Conservation (phyloP, 2,329 filamentous ascomycete species). For the Iodosphaeria phyllophila region DNA sequence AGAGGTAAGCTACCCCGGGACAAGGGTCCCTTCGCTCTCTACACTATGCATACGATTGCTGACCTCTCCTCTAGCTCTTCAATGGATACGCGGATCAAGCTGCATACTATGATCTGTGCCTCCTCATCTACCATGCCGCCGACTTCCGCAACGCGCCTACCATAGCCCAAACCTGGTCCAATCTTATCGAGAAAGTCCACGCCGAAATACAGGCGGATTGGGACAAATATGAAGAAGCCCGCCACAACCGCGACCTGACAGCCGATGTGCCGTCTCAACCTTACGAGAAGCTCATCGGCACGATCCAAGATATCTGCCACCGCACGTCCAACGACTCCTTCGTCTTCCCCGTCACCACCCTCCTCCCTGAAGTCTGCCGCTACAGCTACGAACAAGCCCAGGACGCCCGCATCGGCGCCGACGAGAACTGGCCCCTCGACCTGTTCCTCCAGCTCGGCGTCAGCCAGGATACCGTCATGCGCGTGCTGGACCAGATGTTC, state of each 20-base stretch:
- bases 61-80: constrained; percentile 45
- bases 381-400: constrained; percentile 41
- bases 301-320: constrained; percentile 45
- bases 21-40: not conserved
- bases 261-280: constrained; percentile 30
- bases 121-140: constrained; percentile 80
- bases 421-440: constrained; percentile 36
- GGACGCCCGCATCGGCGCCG: constrained; percentile 36
- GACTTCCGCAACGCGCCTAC: constrained; percentile 79
- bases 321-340: constrained; percentile 45
- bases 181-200: constrained; percentile 58
- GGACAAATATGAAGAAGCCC: constrained; percentile 21
- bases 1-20: constrained; percentile 35
- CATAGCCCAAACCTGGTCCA: constrained; percentile 70
- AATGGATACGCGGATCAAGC: constrained; percentile 82
- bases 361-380: constrained; percentile 43
- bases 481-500: constrained; percentile 36
- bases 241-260: constrained; percentile 8
- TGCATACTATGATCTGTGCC: constrained; percentile 81
- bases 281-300: constrained; percentile 50
- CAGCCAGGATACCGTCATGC: constrained; percentile 34
- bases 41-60: constrained; percentile 1
- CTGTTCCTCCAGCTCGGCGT: constrained; percentile 36
- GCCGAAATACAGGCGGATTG: constrained; percentile 27
- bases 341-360: constrained; percentile 42